These are phyloP conservation scores for Holtermannia corniformis DNA, from an alignment of 768 basidiomycete species.

Conservation along the genomic window DNA sequence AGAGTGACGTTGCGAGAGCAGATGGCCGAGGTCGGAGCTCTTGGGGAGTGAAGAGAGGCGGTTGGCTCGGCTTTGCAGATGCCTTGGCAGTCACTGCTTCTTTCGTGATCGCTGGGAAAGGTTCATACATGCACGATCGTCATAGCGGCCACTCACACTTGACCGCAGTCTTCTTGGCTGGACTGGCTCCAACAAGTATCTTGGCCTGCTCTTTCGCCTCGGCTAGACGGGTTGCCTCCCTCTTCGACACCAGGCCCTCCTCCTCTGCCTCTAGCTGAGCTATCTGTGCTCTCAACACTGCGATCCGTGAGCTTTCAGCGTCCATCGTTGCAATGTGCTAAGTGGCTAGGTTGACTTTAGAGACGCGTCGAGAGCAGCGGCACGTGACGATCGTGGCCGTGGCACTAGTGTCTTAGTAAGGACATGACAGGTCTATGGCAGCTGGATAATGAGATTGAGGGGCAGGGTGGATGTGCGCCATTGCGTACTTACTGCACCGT, in stretches of 20 bases:
- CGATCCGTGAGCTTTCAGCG: constrained; percentile 12
- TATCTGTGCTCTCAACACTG: constrained; percentile 28
- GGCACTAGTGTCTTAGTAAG: too few species aligned
- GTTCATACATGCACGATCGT: not conserved
- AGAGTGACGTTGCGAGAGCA: not conserved
- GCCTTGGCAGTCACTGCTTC: not conserved
- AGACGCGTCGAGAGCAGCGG: too few species aligned
- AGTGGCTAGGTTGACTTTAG: too few species aligned
- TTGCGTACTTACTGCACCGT: too few species aligned
- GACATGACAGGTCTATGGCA: too few species aligned
- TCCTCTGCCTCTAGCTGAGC: constrained; percentile 17
- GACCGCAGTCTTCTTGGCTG: constrained; percentile 13
- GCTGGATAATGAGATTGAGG: too few species aligned
- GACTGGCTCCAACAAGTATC: constrained; percentile 27
- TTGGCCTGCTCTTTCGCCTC: constrained; percentile 23
- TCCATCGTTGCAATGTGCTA: not conserved
- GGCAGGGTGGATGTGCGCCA: too few species aligned
- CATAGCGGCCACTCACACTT: constrained; percentile 11
- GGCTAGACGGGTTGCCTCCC: constrained; percentile 1
- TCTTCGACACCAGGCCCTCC: constrained; percentile 7
- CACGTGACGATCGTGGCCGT: too few species aligned
- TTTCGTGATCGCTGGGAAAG: not conserved
- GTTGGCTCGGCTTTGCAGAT: not conserved
- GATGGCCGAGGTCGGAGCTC: too few species aligned
- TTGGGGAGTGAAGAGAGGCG: too few species aligned